These are phyloP conservation scores for Firmiana major DNA, from an alignment of 345 rosid genomes.

Conservation along the genomic window DNA sequence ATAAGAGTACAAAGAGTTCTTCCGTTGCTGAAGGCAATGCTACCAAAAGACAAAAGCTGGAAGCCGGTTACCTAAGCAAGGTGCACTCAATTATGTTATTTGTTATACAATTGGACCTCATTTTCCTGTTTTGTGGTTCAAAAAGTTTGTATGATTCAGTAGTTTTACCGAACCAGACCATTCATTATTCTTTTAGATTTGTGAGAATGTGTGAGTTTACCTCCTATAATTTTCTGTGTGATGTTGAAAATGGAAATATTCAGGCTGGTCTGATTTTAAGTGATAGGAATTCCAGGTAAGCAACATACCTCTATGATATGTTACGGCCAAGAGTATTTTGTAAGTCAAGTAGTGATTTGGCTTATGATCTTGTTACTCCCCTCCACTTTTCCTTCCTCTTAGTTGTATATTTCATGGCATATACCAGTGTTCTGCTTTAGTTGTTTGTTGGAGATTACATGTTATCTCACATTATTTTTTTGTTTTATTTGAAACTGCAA, in stretches of 20 bases:
- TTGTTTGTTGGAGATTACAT: not conserved
- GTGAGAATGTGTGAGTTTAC: not conserved
- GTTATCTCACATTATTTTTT: not conserved
- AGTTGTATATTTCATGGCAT: not conserved
- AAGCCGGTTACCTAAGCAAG: slow-evolving; percentile 68
- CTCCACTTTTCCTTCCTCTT: not conserved
- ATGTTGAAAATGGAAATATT: not conserved
- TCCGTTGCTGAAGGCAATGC: slow-evolving; percentile 38
- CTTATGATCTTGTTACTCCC: not conserved
- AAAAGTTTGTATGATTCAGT: not conserved
- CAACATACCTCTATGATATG: not conserved
- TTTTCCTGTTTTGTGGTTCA: not conserved
- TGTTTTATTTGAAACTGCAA: not conserved
- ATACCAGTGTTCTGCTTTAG: not conserved
- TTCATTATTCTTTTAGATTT: not conserved
- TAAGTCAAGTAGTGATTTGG: not conserved
- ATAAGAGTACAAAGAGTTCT: slow-evolving; percentile 31
- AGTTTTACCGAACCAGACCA: not conserved
- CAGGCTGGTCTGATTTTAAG: not conserved
- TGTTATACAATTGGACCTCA: not conserved
- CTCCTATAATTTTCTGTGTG: not conserved
- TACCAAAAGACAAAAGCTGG: slow-evolving; percentile 84
- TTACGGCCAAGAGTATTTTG: not conserved
- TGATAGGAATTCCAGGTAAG: not conserved
- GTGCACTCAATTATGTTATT: slow-evolving; percentile 27